Evolutionary conservation across 129 eudicot species (phyloP).

Genomic region (Dittrichia graveolens): DNA sequence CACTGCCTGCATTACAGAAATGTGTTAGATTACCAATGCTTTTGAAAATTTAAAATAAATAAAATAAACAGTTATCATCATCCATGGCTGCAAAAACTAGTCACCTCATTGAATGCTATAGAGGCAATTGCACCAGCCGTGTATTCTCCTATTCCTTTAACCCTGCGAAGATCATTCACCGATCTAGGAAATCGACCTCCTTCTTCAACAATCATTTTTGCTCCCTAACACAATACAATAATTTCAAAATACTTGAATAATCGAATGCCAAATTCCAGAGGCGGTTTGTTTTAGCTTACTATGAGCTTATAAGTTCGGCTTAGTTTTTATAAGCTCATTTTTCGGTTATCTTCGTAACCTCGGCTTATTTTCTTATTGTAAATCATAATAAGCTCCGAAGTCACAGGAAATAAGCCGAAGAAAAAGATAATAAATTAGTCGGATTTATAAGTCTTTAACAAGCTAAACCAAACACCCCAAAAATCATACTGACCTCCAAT

Average conservation of each 20-base stretch:
- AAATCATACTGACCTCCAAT: constrained; percentile 59
- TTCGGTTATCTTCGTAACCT: too few relatives aligned
- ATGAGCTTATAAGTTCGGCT: too few relatives aligned
- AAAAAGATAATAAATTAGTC: too few relatives aligned
- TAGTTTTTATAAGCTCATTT: too few relatives aligned
- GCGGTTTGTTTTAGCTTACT: too few relatives aligned
- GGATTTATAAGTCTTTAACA: too few relatives aligned
- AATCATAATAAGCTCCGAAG: too few relatives aligned
- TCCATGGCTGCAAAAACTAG: neutral
- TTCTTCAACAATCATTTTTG: constrained; percentile 78
- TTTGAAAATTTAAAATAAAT: neutral
- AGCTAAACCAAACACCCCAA: too few relatives aligned
- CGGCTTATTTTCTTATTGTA: too few relatives aligned
- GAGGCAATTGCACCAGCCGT: constrained; percentile 98
- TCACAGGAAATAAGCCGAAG: too few relatives aligned
- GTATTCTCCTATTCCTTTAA: constrained; percentile 90
- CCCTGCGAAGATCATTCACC: constrained; percentile 55
- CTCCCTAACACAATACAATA: constrained; percentile 52
- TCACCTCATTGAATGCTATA: constrained; percentile 81
- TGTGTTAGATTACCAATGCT: neutral
- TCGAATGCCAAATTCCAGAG: neutral
- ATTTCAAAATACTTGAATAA: neutral
- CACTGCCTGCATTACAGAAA: constrained; percentile 57
- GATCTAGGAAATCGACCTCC: constrained; percentile 74
- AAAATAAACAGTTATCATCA: neutral